Conservation (phyloP, 2,329 filamentous ascomycete species). For the Microdochium trichocladiopsis region DNA sequence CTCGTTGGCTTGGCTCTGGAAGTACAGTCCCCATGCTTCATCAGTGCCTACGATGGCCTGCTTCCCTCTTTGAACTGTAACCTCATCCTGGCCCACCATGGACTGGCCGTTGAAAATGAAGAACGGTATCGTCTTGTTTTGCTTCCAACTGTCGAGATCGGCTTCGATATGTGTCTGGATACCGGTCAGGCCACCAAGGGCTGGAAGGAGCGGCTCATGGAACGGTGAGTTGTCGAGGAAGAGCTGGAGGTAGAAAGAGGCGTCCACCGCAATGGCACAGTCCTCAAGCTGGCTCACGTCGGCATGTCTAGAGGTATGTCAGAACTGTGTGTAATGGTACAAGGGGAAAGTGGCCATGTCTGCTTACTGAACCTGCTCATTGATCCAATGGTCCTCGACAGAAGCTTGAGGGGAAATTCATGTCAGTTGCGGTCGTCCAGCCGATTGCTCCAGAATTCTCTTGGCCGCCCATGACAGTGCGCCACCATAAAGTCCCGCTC, state of each 20-base stretch:
- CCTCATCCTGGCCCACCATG: constrained; percentile 67
- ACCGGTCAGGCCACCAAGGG: constrained; percentile 81
- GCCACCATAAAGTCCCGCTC: background rate
- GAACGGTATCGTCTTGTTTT: constrained; percentile 64
- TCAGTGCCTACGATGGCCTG: constrained; percentile 65
- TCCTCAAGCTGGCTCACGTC: constrained; percentile 66
- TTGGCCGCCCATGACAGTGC: background rate
- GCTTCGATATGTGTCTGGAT: constrained; percentile 68
- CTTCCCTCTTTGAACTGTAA: constrained; percentile 55
- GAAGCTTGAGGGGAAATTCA: constrained; percentile 17
- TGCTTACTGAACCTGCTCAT: constrained; percentile 23
- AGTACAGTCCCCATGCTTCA: constrained; percentile 82
- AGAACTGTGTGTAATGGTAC: constrained; percentile 3
- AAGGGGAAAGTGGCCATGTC: background rate
- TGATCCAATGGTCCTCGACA: constrained; percentile 32
- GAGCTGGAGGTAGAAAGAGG: constrained; percentile 77
- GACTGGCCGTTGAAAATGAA: constrained; percentile 92
- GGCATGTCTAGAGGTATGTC: constrained; percentile 36
- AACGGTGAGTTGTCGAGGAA: constrained; percentile 64
- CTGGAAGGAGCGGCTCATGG: constrained; percentile 82
- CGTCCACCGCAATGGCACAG: constrained; percentile 77
- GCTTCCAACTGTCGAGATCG: constrained; percentile 67
- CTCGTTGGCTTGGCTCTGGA: constrained; percentile 67
- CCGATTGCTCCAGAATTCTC: background rate
- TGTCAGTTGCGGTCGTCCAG: no score